Percentiles rank a stretch among this genome's conserved stretches.
These are phyloP conservation scores for Acacia acuminata DNA, from an alignment of 306 rosid genomes.

Conservation along the genomic window DNA sequence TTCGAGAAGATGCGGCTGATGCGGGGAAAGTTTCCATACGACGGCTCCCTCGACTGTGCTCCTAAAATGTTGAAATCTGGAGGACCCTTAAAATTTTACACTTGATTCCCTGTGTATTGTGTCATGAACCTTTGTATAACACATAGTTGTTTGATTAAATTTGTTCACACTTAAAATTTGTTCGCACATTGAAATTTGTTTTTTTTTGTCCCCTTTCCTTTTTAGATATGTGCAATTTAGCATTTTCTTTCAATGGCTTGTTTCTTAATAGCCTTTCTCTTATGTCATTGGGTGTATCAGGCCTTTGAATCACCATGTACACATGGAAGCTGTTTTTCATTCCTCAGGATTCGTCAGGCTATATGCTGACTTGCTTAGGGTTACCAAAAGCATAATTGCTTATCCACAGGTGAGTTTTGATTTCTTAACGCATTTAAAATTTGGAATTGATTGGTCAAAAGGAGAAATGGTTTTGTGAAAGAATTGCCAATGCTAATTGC, in stretches of 20 bases:
- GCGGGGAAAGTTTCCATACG: slow-evolving; percentile 9
- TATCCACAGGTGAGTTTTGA: no score
- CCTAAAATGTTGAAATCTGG: slow-evolving; percentile 10
- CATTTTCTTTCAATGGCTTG: background rate
- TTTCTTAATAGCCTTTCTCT: background rate
- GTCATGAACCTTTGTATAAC: background rate
- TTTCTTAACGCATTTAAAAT: no score
- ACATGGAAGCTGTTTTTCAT: slow-evolving; percentile 70
- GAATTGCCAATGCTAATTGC: slow-evolving; percentile 18
- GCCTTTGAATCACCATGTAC: slow-evolving; percentile 96
- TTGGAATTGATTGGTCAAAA: no score
- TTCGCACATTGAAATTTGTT: no score
- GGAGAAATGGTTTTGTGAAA: background rate
- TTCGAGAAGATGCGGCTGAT: slow-evolving; percentile 16
- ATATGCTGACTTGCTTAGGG: slow-evolving; percentile 92
- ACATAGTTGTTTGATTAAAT: no score
- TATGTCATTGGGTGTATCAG: slow-evolving; percentile 46
- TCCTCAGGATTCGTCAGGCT: slow-evolving; percentile 90
- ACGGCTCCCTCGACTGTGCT: slow-evolving; percentile 9
- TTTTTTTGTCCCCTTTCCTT: background rate
- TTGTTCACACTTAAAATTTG: no score
- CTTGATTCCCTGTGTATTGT: slow-evolving; percentile 13
- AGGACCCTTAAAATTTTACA: slow-evolving; percentile 15
- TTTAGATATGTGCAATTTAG: background rate
- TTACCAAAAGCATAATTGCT: slow-evolving; percentile 54